A percentile compares a stretch with the other conserved stretches of the same genome.
Evolutionary conservation across 371 early-diverging fungal species (phyloP).

Genomic region (Parasitella parasitica): DNA sequence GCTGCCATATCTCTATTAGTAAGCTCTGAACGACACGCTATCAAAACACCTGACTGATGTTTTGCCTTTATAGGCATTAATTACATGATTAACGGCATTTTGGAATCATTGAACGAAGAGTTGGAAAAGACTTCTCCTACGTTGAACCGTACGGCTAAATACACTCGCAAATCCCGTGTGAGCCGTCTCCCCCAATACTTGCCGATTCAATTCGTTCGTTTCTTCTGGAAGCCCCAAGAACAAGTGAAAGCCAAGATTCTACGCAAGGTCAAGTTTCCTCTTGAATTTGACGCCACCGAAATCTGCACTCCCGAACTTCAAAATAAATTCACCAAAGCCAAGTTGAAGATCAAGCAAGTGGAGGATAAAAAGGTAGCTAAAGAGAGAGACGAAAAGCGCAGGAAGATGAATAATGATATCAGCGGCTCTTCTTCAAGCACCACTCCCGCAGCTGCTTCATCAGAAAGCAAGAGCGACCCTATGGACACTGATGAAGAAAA

Average conservation of each 20-base stretch:
- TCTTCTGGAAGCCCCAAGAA: slow-evolving; percentile 93
- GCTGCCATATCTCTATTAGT: slow-evolving; percentile 80
- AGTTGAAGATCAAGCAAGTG: slow-evolving; percentile 66
- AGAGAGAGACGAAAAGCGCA: slow-evolving; percentile 63
- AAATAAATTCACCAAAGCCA: slow-evolving; percentile 74
- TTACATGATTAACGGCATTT: slow-evolving; percentile 67
- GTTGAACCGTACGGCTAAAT: slow-evolving; percentile 76
- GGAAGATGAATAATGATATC: slow-evolving; percentile 44
- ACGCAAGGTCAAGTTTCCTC: slow-evolving; percentile 90
- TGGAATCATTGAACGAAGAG: slow-evolving; percentile 70
- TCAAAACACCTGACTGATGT: not conserved
- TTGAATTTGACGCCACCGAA: slow-evolving; percentile 85
- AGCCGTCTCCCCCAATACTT: slow-evolving; percentile 88
- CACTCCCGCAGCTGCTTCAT: slow-evolving; percentile 2
- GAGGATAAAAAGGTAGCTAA: slow-evolving; percentile 78
- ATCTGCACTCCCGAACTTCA: slow-evolving; percentile 87
- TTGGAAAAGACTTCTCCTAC: slow-evolving; percentile 90
- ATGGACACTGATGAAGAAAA: slow-evolving; percentile 28
- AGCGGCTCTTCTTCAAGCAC: slow-evolving; percentile 1
- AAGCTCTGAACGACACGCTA: slow-evolving; percentile 22
- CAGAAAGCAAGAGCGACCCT: slow-evolving; percentile 22
- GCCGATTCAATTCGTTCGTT: slow-evolving; percentile 90
- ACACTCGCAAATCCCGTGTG: slow-evolving; percentile 75
- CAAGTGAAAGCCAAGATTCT: slow-evolving; percentile 90
- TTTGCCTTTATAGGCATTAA: slow-evolving; percentile 49